Base-by-base conservation (phyloP, 306 rosid genomes). In the Pterocarpus santalinus region DNA sequence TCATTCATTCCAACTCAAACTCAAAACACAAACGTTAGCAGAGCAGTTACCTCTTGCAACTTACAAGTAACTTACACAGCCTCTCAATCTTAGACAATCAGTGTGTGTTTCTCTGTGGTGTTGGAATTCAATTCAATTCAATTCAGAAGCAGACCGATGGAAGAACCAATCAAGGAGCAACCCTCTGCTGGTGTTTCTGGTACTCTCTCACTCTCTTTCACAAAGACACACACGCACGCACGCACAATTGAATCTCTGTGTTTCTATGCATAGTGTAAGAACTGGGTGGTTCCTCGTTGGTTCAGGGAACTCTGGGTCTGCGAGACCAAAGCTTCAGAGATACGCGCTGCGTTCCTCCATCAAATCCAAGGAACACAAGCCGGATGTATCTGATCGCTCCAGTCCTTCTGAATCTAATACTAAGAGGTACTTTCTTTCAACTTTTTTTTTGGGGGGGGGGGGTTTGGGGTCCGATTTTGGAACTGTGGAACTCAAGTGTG, bases 321-420 rank as follows among this genome's bases (percentile, higher is more conserved):
- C 10, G 49, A 88, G 60, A 82, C 53, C 86, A 6, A 82, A 85
- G 88, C 90, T 90, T 60, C 92, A 67, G 52, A 86, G 92, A 16
- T 91, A 94, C 30, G 73, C 90, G 5, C 85, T 94, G 67, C 92
- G 98, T 47, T 91, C 98, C 6, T 90, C 70, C 56, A 16, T 63
- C 12, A 94, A 87, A 74, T 7, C 75, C 14, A 90, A 86, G 81
- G 94, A 88, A 38, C 88, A 83, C 60, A 89, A 84, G 67, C 76
- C 82, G 1, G 69, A 80, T 38, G 85, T 12, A 7, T 28, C 89
- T 1, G 87, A 91, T 57, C 64, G 75, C 60, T 36, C 91, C 30
- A 75, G 5, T 74, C 69, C 80, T 76, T 76, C 98, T 47, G 80
- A 86, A 0, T 72, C 93, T 15, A 91, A 82, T 85, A 81, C 93